Percentiles rank a stretch among this genome's conserved stretches.
phyloP scores from a whole-genome alignment of 2,329 filamentous ascomycete species.

The Trichoderma arundinaceum region DNA sequence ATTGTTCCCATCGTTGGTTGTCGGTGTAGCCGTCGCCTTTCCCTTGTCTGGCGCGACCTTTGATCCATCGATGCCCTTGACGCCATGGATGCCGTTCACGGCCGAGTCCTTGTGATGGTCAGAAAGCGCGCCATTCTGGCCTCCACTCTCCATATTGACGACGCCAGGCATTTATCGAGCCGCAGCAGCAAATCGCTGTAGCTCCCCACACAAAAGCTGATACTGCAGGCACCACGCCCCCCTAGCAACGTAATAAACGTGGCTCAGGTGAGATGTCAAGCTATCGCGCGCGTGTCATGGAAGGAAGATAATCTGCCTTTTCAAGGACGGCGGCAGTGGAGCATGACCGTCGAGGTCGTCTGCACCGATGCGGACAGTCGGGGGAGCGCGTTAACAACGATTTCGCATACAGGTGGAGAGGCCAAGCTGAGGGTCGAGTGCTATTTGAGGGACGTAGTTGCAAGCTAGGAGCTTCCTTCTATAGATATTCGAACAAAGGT shows the following conservation, averaged over 20 bases:
- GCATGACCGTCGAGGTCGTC: slow-evolving; percentile 37
- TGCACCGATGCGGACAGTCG: slow-evolving; percentile 35
- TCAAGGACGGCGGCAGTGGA: slow-evolving; percentile 33
- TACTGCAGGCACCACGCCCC: slow-evolving; percentile 31
- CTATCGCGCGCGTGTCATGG: slow-evolving; percentile 35
- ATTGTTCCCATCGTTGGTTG: slow-evolving; percentile 30
- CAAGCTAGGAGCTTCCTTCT: background rate
- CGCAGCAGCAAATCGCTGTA: slow-evolving; percentile 26
- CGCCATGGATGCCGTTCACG: slow-evolving; percentile 54
- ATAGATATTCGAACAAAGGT: background rate
- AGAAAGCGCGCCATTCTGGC: slow-evolving; percentile 58
- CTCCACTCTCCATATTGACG: slow-evolving; percentile 62
- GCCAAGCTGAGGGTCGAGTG: background rate
- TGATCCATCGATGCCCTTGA: slow-evolving; percentile 36
- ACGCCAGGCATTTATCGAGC: slow-evolving; percentile 55
- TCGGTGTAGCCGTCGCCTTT: slow-evolving; percentile 36
- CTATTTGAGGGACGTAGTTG: background rate
- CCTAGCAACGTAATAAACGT: slow-evolving; percentile 32
- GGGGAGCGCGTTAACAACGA: slow-evolving; percentile 29
- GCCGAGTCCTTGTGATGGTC: slow-evolving; percentile 60
- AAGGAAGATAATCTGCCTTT: slow-evolving; percentile 30
- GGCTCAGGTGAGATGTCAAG: slow-evolving; percentile 30
- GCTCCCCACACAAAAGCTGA: slow-evolving; percentile 29
- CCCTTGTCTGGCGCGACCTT: slow-evolving; percentile 44
- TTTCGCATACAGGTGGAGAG: slow-evolving; percentile 27